Conservation (phyloP, 2,329 filamentous ascomycete species). For the Hysterium pulicare region DNA sequence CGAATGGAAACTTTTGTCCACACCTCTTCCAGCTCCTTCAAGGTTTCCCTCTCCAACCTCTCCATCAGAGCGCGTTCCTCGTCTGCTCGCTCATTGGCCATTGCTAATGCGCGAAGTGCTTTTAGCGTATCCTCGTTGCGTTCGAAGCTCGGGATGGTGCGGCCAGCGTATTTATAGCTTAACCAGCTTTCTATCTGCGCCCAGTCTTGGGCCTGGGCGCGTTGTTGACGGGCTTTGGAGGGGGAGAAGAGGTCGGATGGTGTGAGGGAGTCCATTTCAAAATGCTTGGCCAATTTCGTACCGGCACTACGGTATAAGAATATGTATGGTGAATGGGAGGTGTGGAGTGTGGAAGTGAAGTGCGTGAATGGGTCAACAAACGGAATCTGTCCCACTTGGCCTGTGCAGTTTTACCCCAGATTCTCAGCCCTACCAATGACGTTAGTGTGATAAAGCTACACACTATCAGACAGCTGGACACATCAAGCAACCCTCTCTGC, state of each 20-base stretch:
- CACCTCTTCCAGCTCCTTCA: slow-evolving; percentile 51
- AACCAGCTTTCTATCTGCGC: slow-evolving; percentile 84
- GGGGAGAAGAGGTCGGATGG: slow-evolving; percentile 55
- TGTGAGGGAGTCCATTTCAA: slow-evolving; percentile 33
- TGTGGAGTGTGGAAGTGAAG: not conserved
- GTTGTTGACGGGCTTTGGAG: slow-evolving; percentile 67
- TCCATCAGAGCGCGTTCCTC: slow-evolving; percentile 62
- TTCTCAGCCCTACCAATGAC: too few species aligned
- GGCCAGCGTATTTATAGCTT: slow-evolving; percentile 60
- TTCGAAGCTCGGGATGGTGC: slow-evolving; percentile 71
- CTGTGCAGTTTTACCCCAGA: too few species aligned
- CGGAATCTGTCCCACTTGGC: not conserved
- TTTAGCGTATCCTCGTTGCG: slow-evolving; percentile 80
- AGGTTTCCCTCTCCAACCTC: slow-evolving; percentile 57
- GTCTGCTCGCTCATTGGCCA: slow-evolving; percentile 73
- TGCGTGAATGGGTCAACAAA: not conserved
- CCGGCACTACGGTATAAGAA: too few species aligned
- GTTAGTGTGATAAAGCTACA: too few species aligned
- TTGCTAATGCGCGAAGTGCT: slow-evolving; percentile 68
- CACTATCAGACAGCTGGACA: too few species aligned
- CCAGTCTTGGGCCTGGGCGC: slow-evolving; percentile 87
- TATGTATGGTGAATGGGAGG: too few species aligned
- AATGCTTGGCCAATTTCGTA: too few species aligned
- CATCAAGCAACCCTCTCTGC: too few species aligned
- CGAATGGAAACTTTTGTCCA: slow-evolving; percentile 5